phyloP scores from a whole-genome alignment of 257 asterid genomes.

The Ocimum tenuiflorum region DNA sequence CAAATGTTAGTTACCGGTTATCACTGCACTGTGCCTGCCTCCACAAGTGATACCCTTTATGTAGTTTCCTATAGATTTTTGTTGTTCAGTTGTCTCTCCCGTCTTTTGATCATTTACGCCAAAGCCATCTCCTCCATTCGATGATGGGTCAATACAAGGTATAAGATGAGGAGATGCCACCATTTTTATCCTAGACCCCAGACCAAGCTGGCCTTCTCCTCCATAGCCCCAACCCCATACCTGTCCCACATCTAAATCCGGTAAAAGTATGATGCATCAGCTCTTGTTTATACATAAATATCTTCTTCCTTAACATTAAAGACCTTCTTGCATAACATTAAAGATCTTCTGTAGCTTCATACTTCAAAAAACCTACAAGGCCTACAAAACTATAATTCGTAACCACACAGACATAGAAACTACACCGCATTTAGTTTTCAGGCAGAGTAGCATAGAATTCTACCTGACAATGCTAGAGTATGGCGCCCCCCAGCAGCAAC shows the following conservation, averaged over 20 bases:
- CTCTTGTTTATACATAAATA: slow-evolving; percentile 24
- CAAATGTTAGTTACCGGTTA: slow-evolving; percentile 46
- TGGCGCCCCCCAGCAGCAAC: slow-evolving; percentile 91
- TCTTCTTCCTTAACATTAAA: slow-evolving; percentile 52
- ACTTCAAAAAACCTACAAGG: slow-evolving; percentile 57
- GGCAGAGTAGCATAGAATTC: slow-evolving; percentile 19
- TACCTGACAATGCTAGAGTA: slow-evolving; percentile 67
- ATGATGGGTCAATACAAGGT: slow-evolving; percentile 48
- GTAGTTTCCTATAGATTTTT: slow-evolving; percentile 38
- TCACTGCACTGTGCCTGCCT: slow-evolving; percentile 66
- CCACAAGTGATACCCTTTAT: slow-evolving; percentile 68
- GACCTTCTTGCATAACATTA: slow-evolving; percentile 50
- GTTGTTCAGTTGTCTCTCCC: slow-evolving; percentile 22
- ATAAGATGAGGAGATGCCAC: slow-evolving; percentile 85
- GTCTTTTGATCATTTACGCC: slow-evolving; percentile 25
- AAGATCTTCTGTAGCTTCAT: slow-evolving; percentile 44
- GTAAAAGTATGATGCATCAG: slow-evolving; percentile 61
- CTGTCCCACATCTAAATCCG: slow-evolving; percentile 82
- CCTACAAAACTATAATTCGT: slow-evolving; percentile 49
- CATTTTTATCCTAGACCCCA: slow-evolving; percentile 60
- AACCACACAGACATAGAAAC: slow-evolving; percentile 33
- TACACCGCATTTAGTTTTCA: slow-evolving; percentile 10
- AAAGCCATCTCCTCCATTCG: slow-evolving; percentile 36
- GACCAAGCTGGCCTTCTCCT: slow-evolving; percentile 86
- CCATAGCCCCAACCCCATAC: slow-evolving; percentile 98